Conservation (phyloP, 352 stramenopile species). For the Phytophthora hybrid region DNA sequence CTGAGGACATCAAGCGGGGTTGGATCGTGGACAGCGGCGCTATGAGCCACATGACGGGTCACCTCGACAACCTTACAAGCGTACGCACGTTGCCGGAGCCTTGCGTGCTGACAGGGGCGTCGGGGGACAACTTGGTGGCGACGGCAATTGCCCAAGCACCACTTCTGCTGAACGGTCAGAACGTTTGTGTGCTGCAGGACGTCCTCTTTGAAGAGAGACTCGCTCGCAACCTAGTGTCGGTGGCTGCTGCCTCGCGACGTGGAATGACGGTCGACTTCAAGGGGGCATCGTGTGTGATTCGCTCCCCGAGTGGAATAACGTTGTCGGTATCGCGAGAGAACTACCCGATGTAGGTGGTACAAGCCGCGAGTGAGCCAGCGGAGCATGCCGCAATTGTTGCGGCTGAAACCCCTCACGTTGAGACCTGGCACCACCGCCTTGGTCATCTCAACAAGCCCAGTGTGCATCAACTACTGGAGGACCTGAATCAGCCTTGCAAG, state of each 20-base stretch:
- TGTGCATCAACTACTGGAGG: neutral
- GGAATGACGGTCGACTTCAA: neutral
- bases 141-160: neutral
- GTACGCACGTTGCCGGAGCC: neutral
- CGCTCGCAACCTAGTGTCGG: neutral
- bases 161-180: neutral
- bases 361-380: neutral
- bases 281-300: neutral
- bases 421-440: neutral
- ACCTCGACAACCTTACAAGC: neutral
- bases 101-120: neutral
- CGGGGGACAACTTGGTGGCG: neutral
- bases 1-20: neutral
- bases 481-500: neutral
- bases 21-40: neutral
- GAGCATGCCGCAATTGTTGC: neutral
- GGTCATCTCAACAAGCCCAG: neutral
- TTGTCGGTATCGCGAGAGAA: neutral
- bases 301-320: neutral
- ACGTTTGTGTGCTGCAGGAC: neutral
- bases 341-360: neutral
- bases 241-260: neutral
- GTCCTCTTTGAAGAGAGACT: neutral
- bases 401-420: neutral
- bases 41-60: neutral